Evolutionary conservation across 2,329 filamentous ascomycete species (phyloP).

Genomic region (Talaromyces islandicus): DNA sequence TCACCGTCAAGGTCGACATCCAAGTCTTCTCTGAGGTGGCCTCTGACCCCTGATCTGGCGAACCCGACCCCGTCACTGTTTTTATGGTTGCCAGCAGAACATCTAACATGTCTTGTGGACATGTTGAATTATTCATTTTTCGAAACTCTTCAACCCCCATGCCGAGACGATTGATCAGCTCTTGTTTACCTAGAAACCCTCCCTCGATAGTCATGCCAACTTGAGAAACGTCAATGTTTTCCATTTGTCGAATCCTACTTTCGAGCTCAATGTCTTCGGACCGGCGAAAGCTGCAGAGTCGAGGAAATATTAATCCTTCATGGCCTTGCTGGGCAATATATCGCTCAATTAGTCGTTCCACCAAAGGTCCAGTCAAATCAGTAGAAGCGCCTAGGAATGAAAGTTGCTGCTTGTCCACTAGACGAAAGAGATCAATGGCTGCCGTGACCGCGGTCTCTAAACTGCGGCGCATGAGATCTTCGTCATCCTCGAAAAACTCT

Average conservation of each 20-base stretch:
- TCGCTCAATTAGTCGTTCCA: conserved; percentile 89
- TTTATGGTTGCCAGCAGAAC: conserved; percentile 76
- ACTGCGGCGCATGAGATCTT: conserved; percentile 80
- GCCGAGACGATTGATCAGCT: conserved; percentile 69
- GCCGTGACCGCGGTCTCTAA: conserved; percentile 87
- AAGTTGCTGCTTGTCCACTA: conserved; percentile 90
- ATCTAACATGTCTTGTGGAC: conserved; percentile 84
- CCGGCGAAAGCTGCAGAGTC: conserved; percentile 69
- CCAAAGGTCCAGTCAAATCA: conserved; percentile 82
- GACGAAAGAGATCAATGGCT: conserved; percentile 92
- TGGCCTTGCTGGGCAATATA: conserved; percentile 94
- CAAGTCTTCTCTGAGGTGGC: conserved; percentile 45
- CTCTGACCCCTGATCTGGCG: conserved; percentile 32
- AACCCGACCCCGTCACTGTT: conserved; percentile 63
- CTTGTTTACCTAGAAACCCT: conserved; percentile 70
- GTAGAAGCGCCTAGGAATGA: conserved; percentile 89
- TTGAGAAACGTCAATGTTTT: conserved; percentile 88
- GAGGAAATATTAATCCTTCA: conserved; percentile 73
- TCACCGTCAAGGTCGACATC: conserved; percentile 56
- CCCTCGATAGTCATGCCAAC: conserved; percentile 82
- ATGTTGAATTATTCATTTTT: conserved; percentile 69
- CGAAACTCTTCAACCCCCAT: conserved; percentile 83
- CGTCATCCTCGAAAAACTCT: conserved; percentile 79
- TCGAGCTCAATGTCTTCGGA: conserved; percentile 84
- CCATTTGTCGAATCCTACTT: conserved; percentile 85